These are phyloP conservation scores for Xylariaceae sp. DNA, from an alignment of 2,329 filamentous ascomycete species.

Conservation along the genomic window DNA sequence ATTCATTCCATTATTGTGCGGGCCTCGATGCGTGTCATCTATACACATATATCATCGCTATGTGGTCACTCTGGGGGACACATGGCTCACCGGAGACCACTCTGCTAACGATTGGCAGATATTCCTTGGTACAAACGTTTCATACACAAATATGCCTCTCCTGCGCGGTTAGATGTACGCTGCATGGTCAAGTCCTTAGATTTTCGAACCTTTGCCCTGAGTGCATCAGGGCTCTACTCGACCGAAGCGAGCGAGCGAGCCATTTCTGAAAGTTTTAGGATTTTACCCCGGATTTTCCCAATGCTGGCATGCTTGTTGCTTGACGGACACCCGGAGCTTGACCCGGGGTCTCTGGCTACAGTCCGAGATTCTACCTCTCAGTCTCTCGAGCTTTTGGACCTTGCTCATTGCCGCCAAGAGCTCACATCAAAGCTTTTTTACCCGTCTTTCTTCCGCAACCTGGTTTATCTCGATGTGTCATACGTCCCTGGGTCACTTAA, in stretches of 20 bases:
- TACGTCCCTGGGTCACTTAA: constrained; percentile 44
- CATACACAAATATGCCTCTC: constrained; percentile 38
- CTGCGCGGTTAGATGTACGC: constrained; percentile 38
- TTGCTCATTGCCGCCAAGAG: constrained; percentile 39
- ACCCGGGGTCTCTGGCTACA: constrained; percentile 38
- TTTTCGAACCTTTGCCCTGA: constrained; percentile 41
- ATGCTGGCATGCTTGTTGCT: constrained; percentile 45
- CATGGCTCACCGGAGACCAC: constrained; percentile 21
- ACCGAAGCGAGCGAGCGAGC: constrained; percentile 36
- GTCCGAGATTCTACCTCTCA: constrained; percentile 10
- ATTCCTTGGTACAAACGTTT: constrained; percentile 48
- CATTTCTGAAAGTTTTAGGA: constrained; percentile 40
- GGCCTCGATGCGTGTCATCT: neutral
- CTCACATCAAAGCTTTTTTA: constrained; percentile 41
- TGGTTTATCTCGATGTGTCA: constrained; percentile 54
- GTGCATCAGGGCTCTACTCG: constrained; percentile 40
- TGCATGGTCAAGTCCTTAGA: constrained; percentile 46
- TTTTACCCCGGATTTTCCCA: constrained; percentile 40
- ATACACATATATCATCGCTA: neutral
- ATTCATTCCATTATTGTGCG: neutral
- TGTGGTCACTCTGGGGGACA: neutral
- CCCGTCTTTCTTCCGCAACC: constrained; percentile 34
- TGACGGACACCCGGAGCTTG: constrained; percentile 44
- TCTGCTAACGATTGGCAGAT: constrained; percentile 37
- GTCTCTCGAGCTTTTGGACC: constrained; percentile 42